Base-by-base conservation (phyloP, 768 basidiomycete species). In the Termitomyces sp. region DNA sequence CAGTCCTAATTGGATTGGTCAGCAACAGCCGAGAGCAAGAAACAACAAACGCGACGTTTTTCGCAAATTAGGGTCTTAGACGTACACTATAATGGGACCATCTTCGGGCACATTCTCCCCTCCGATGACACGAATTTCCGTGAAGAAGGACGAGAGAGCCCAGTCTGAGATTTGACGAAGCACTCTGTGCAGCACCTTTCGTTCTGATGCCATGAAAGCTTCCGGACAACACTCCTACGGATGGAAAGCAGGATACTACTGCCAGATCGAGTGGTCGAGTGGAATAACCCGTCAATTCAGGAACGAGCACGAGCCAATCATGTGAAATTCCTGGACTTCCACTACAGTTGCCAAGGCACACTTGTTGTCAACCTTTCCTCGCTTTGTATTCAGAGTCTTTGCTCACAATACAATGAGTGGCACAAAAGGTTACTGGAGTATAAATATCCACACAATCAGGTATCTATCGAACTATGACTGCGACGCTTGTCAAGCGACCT, bases 61-160 rank as follows among this genome's bases (percentile, higher is more conserved):
- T 45, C 36, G 58, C 29, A 32, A 57, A 50, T 29, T 47, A n/a
- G 2, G 25, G n/a, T 25, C 4, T 34, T n/a, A n/a, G 15, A 31
- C 89, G 72, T 77, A 96, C 93, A 96, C 88, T 66, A 98, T 91
- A 67, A 97, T 86, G n/a, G 95, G 94, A 1, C 94, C 95, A 63
- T 89, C 81, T 68, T 72, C 74, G 3, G 96, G 95, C 14, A 98
- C 92, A 71, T 96, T 89, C 73, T 96, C 94, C 46, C 82, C 86
- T 53, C 92, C 94, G 63, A 96, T 83, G 61, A 97, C 86, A 68
- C 86, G 88, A 52, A 97, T 83, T 72, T 94, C 89, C 0, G 85
- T 85, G 80, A 96, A 98, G 80, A 98, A 98, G 5, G 91, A 89
- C 71, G 84, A 80, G 11, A 93, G 83, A 2, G 93, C 89, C 75